A percentile compares a stretch with the other conserved stretches of the same genome.
These are phyloP conservation scores for Yamadazyma laniorum DNA, from an alignment of 805 yeast genomes.

Conservation along the genomic window DNA sequence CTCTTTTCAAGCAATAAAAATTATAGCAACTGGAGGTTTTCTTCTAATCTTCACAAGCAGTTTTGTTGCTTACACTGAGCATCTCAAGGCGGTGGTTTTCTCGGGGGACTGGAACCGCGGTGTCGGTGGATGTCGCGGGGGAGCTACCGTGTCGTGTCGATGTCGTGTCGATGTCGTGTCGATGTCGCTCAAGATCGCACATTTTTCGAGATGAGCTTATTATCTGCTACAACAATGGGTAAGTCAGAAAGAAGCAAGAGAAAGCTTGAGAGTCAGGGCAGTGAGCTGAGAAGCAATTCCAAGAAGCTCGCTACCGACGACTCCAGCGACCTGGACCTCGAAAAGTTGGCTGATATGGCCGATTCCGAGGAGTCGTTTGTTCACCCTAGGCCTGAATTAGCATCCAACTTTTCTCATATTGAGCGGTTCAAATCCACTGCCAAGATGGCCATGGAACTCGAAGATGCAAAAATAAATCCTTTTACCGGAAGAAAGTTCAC, in stretches of 20 bases:
- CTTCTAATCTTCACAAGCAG: conserved; percentile 2
- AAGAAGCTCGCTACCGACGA: conserved; percentile 8
- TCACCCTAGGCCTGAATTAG: conserved; percentile 3
- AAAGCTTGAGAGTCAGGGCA: conserved; percentile 3
- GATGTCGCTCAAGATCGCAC: conserved; percentile 45
- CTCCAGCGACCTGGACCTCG: conserved; percentile 7
- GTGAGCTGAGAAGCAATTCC: not conserved
- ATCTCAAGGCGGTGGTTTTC: conserved; percentile 5
- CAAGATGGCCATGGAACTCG: conserved; percentile 56
- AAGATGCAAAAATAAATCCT: conserved; percentile 63
- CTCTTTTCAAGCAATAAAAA: too few species aligned
- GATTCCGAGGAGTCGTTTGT: not conserved
- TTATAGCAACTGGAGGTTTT: too few species aligned
- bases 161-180: not conserved
- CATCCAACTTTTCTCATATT: conserved; percentile 18
- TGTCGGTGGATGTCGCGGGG: conserved; percentile 14
- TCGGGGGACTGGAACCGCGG: not conserved
- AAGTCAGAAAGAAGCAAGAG: conserved; percentile 11
- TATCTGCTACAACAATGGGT: conserved; percentile 2
- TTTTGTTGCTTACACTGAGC: conserved; percentile 1
- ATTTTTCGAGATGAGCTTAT: conserved; percentile 4
- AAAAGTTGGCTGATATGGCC: conserved; percentile 2
- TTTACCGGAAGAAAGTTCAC: conserved; percentile 70
- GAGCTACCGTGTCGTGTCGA: conserved; percentile 32
- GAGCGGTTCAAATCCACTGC: conserved; percentile 67